Conservation (phyloP, 169 alveolate species). For the Eimeria necatrix region DNA sequence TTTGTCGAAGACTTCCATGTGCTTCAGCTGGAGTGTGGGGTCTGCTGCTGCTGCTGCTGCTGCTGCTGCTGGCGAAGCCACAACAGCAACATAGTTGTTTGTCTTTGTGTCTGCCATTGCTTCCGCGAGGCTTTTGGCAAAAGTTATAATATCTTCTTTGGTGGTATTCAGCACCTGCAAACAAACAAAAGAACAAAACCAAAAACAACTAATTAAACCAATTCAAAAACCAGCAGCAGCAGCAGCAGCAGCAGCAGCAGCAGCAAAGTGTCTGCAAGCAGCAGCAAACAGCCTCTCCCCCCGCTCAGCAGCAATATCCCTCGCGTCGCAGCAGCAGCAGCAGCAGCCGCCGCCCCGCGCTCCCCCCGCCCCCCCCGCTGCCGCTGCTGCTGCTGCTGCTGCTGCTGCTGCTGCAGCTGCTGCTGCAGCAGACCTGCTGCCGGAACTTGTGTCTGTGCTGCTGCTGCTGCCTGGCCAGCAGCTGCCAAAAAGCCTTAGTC, state of each 20-base stretch:
- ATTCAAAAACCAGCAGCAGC: neutral
- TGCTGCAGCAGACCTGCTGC: slow-evolving; percentile 19
- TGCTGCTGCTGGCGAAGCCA: neutral
- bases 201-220: neutral
- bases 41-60: neutral
- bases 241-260: neutral
- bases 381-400: too few relatives aligned
- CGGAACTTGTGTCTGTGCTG: slow-evolving; percentile 49
- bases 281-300: too few relatives aligned
- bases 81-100: slow-evolving; percentile 15
- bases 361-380: too few relatives aligned
- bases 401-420: neutral
- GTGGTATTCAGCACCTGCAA: slow-evolving; percentile 61
- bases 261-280: too few relatives aligned
- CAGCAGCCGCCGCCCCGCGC: too few relatives aligned
- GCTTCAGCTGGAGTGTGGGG: neutral
- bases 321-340: too few relatives aligned
- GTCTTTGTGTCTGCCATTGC: neutral
- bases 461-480: slow-evolving; percentile 6
- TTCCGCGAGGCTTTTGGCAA: slow-evolving; percentile 56
- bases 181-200: neutral
- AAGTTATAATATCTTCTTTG: neutral
- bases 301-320: too few relatives aligned
- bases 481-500: slow-evolving; percentile 51
- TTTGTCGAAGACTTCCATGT: neutral